Conservation (phyloP, 2,329 filamentous ascomycete species). For the Calonectria pseudoturangicola region DNA sequence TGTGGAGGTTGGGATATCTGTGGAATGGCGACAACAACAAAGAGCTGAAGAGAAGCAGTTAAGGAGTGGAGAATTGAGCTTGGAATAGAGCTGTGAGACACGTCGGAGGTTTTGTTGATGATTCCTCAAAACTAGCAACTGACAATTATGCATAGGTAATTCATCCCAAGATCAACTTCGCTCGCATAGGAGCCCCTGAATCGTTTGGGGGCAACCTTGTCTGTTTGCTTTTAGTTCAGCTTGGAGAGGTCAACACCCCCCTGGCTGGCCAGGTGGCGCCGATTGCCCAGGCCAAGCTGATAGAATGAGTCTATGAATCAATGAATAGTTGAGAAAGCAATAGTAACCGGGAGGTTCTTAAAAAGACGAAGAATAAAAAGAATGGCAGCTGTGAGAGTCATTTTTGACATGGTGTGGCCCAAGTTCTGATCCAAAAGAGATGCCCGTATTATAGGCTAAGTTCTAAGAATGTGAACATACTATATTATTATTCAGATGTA, state of each 20-base stretch:
- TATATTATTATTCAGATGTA: too few relatives aligned
- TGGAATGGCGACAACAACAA: background rate
- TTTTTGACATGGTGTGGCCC: too few relatives aligned
- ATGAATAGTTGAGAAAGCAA: background rate
- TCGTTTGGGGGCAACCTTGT: background rate
- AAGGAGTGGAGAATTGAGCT: background rate
- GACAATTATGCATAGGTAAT: background rate
- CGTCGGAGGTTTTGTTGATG: background rate
- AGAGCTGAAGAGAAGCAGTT: background rate
- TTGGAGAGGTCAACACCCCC: too few relatives aligned
- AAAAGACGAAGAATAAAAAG: too few relatives aligned
- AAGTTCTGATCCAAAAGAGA: too few relatives aligned
- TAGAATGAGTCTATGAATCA: background rate
- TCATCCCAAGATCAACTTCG: too few relatives aligned
- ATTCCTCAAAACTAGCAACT: background rate
- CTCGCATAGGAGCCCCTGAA: too few relatives aligned
- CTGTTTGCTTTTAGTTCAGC: background rate
- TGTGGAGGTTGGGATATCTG: background rate
- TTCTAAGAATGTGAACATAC: too few relatives aligned
- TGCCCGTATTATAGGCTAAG: too few relatives aligned
- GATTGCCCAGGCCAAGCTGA: background rate
- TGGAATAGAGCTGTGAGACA: background rate
- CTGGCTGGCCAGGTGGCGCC: slow-evolving; percentile 4
- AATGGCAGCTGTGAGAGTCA: too few relatives aligned
- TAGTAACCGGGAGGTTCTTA: background rate